These are phyloP conservation scores for Thalassiosira ordinaria DNA, from an alignment of 352 stramenopile species.

Conservation along the genomic window DNA sequence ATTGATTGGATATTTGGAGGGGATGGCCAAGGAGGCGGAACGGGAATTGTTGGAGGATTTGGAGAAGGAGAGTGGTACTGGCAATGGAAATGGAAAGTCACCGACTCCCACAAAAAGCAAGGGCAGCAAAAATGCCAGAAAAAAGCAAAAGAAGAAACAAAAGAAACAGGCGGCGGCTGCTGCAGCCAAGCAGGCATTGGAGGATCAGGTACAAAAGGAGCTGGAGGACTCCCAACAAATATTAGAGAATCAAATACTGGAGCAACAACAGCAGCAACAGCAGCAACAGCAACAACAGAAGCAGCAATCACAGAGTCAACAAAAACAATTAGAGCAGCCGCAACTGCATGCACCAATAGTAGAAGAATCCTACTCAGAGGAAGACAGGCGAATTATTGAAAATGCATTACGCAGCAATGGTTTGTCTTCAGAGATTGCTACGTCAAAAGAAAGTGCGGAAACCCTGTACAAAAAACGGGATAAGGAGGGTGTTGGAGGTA, in stretches of 20 bases:
- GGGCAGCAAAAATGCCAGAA: conserved; percentile 31
- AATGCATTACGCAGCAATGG: not conserved
- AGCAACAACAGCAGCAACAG: conserved; percentile 4
- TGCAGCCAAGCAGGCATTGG: conserved; percentile 27
- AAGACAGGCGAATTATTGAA: conserved; percentile 19
- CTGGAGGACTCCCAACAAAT: not conserved
- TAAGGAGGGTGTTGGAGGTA: too few relatives aligned
- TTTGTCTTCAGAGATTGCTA: conserved; percentile 1
- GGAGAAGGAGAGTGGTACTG: conserved; percentile 14
- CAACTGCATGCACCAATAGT: not conserved
- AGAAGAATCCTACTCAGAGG: not conserved
- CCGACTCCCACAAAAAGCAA: conserved; percentile 25
- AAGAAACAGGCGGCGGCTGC: not conserved
- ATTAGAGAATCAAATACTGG: conserved; percentile 5
- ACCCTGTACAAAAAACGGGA: conserved; percentile 9
- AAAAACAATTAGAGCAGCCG: conserved; percentile 1
- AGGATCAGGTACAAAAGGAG: conserved; percentile 3
- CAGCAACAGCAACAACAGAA: not conserved
- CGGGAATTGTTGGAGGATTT: conserved; percentile 38
- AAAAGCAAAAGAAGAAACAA: conserved; percentile 33
- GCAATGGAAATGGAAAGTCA: not conserved
- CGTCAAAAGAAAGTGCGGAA: not conserved
- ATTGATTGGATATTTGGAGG: conserved; percentile 44
- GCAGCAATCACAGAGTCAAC: not conserved
- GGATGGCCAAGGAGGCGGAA: conserved; percentile 23